Conservation (phyloP, 2,329 filamentous ascomycete genomes). For the Talaromyces amestolkiae region DNA sequence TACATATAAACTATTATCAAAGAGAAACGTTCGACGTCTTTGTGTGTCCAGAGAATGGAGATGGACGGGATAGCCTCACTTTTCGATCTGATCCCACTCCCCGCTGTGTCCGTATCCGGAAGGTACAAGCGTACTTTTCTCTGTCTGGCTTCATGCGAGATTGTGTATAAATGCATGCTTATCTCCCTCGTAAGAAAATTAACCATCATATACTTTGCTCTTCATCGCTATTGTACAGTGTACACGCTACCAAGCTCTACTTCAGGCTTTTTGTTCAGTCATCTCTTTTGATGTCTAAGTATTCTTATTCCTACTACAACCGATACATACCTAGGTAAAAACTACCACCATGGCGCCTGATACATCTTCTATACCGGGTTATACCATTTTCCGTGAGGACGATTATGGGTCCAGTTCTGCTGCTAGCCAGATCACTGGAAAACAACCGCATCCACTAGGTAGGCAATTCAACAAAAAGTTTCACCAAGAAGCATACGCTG, state of each 20-base stretch:
- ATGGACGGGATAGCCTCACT: slow-evolving; percentile 11
- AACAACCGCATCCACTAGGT: slow-evolving; percentile 21
- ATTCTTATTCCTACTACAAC: neutral
- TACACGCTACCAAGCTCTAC: neutral
- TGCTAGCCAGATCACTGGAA: slow-evolving; percentile 15
- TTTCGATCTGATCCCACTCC: neutral
- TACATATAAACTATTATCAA: neutral
- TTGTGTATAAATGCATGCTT: slow-evolving; percentile 2
- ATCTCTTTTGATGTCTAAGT: slow-evolving; percentile 1
- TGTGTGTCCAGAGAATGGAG: neutral
- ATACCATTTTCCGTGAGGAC: slow-evolving; percentile 22
- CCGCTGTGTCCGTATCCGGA: slow-evolving; percentile 14
- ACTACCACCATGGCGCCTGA: slow-evolving; percentile 21
- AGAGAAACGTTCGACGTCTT: neutral
- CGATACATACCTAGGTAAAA: neutral
- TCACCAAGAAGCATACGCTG: neutral
- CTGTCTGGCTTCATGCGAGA: neutral
- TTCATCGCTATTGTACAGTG: neutral
- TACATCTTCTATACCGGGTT: slow-evolving; percentile 23
- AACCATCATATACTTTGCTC: neutral
- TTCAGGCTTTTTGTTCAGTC: neutral
- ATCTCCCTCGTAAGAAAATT: neutral
- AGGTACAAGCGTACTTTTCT: slow-evolving; percentile 15
- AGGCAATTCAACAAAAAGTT: neutral
- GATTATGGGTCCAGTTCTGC: slow-evolving; percentile 17